These are phyloP conservation scores for Penicillium atrosanguineum DNA, from an alignment of 495 filamentous ascomycete genomes.

Conservation along the genomic window DNA sequence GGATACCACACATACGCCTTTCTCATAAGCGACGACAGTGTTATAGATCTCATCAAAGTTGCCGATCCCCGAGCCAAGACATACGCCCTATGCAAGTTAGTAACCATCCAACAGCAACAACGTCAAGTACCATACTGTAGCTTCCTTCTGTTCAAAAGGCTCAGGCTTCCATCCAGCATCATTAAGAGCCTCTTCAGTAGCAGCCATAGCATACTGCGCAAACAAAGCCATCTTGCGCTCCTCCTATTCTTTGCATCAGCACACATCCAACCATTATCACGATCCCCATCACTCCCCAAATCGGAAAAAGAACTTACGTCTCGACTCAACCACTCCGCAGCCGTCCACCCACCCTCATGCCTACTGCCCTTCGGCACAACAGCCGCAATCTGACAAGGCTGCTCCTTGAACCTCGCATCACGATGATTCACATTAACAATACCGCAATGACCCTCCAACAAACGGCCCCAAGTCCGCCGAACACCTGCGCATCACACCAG, in stretches of 20 bases:
- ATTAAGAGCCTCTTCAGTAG: slow-evolving; percentile 78
- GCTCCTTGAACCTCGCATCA: slow-evolving; percentile 57
- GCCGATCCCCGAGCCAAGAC: slow-evolving; percentile 94
- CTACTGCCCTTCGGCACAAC: slow-evolving; percentile 64
- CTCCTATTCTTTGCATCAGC: slow-evolving; percentile 44
- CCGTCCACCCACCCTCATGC: slow-evolving; percentile 63
- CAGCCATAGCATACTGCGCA: slow-evolving; percentile 86
- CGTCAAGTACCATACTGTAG: slow-evolving; percentile 49
- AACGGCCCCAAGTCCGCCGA: slow-evolving; percentile 73
- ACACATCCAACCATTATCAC: not conserved
- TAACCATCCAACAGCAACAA: not conserved
- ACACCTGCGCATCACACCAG: slow-evolving; percentile 49
- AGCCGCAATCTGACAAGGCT: slow-evolving; percentile 83
- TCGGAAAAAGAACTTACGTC: slow-evolving; percentile 37
- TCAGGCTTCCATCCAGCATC: slow-evolving; percentile 80
- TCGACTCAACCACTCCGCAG: slow-evolving; percentile 71
- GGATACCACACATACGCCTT: slow-evolving; percentile 51
- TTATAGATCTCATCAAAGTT: slow-evolving; percentile 86
- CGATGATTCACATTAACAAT: slow-evolving; percentile 65
- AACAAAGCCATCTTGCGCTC: slow-evolving; percentile 87
- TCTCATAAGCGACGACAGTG: slow-evolving; percentile 72
- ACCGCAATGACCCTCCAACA: slow-evolving; percentile 77
- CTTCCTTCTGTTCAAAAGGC: slow-evolving; percentile 59
- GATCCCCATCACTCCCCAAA: not conserved
- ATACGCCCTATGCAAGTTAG: slow-evolving; percentile 61